Base-by-base conservation (phyloP, 2,329 filamentous ascomycete genomes). In the Stachybotrys echinatus region DNA sequence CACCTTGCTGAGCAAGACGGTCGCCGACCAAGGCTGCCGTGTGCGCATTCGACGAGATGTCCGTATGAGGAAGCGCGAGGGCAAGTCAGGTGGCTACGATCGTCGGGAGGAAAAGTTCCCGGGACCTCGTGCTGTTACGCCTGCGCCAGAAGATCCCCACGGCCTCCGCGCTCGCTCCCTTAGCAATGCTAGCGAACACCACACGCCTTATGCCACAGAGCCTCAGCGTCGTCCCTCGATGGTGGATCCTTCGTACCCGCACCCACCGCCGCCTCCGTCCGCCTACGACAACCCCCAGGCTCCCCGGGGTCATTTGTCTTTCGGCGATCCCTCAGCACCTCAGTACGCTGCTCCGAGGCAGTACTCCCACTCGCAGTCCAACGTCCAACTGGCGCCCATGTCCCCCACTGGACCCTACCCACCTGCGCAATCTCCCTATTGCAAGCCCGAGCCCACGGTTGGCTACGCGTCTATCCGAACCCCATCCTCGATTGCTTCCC, bases 21-120 rank as follows among this genome's bases (percentile, higher is more conserved):
- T 99, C 42, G 92, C 92, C 18, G 92, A 99, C 68, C 94, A 99
- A 70, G 94, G 94, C 51, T 97, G 94, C 68, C 89, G 92, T 58
- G 94, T 99, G 23, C 87, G 94, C 43, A 99, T 99, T 61, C 84
- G 94, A 50, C 88, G 94, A 55, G 94, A 97, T 70, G 89, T 95
- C 6, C 85, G 91, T 51, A 95, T 96, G 88, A 85, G 91, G 69
- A 86, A 89, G 63, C 84, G 90, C 37, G 88, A 90, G 52, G 80
- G 80, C 53, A 92, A 92, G 71, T 72, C 76, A 12, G 74, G 73
- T 42, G 72, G 74, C 45, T 75, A 74, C 47, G 71, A 74, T 5
- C 80, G 83, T 56, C 83, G 87, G 20, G 87, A 85, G 63, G 84
- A 89, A n/a, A 79, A 81, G 6, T 85, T 81, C 52, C 48, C 60